These are phyloP conservation scores for Zanthoxylum bungeanum DNA, from an alignment of 345 rosid species.

Conservation along the genomic window DNA sequence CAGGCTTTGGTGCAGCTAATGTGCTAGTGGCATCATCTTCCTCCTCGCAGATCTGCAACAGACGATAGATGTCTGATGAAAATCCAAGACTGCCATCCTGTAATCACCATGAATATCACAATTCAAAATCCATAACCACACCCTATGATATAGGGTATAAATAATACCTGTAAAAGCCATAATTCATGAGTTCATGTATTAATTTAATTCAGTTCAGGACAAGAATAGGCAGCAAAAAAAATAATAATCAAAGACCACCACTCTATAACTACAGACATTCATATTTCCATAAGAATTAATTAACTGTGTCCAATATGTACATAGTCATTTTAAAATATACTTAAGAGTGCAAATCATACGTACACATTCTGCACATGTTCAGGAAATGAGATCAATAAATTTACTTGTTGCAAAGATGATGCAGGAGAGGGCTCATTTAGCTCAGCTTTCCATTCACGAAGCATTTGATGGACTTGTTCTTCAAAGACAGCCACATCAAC, in stretches of 20 bases:
- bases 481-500: conserved; percentile 73
- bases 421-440: conserved; percentile 99
- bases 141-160: background rate
- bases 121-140: background rate
- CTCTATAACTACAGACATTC: background rate
- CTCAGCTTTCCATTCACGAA: conserved; percentile 97
- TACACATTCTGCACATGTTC: conserved; percentile 3
- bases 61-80: conserved; percentile 83
- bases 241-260: background rate
- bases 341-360: too few species aligned
- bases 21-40: conserved; percentile 98
- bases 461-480: conserved; percentile 99
- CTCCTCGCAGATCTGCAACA: conserved; percentile 89
- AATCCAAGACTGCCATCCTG: conserved; percentile 88
- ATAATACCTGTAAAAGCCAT: background rate
- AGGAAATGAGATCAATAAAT: conserved; percentile 15
- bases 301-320: too few species aligned
- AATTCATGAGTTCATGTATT: background rate
- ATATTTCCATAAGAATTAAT: background rate
- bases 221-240: background rate
- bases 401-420: conserved; percentile 93
- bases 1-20: conserved; percentile 73
- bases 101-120: conserved; percentile 16
- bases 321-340: background rate
- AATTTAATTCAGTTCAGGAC: background rate